Base-by-base conservation (phyloP, 345 rosid species). In the Boechera retrofracta region DNA sequence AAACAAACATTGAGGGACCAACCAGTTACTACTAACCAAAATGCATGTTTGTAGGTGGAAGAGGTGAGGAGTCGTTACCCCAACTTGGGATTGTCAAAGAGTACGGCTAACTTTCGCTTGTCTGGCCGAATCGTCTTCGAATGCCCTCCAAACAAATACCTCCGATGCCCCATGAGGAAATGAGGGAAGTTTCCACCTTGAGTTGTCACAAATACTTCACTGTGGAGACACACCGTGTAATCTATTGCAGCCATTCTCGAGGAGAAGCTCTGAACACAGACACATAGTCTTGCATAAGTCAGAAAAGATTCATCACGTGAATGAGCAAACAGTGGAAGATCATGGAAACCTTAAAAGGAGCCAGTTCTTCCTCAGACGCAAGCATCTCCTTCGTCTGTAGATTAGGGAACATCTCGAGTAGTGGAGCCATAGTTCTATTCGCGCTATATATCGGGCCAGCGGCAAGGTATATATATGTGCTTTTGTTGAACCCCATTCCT, bases 181-280 rank as follows among this genome's bases (percentile, higher is more conserved):
- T 92, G 98, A 69, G 99, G 98, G 77, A 95, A 95, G 79, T 95
- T 95, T 61, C 99, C 99, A 74, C 99, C 99, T 85, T 95, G 99
- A 72, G 98, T 95, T 7, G 99, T 95, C 77, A 92, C 97, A 86
- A 95, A 95, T 24, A 92, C 99, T 83, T 95, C 99, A 70, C 99
- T 95, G 79, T 92, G 91, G 80, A 95, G 99, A 83, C 99, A 95
- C 69, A 95, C 99, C 16, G 94, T 92, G 87, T 95, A 92, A 80
- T 95, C 99, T 87, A 95, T 85, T 0, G 99, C 99, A 75, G 99
- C 99, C 98, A 92, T 95, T 88, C 99, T 89, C 44, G 99, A 92
- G 74, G 99, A 95, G 80, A 79, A 95, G 85, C 85, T 91, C 99
- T 95, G 86, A 45, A 76, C 81, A 74, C 66, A 83, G 63, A 41